Evolutionary conservation across 2,329 filamentous ascomycete species (phyloP).

Genomic region (Hirsutella minnesotensis): DNA sequence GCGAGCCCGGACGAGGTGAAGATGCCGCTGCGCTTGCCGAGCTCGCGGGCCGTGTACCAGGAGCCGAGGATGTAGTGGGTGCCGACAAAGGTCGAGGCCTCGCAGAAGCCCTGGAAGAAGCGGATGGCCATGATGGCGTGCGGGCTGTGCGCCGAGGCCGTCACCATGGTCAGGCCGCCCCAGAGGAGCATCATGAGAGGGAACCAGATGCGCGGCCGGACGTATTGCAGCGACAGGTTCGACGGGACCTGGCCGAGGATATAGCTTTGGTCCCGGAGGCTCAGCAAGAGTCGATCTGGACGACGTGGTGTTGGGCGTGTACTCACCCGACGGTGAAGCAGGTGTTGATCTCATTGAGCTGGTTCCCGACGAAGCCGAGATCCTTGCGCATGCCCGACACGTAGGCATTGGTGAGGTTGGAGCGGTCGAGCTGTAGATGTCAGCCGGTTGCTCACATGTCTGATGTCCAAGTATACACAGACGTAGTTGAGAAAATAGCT

Average conservation of each 20-base stretch:
- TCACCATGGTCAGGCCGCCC: constrained; percentile 50
- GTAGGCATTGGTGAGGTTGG: constrained; percentile 25
- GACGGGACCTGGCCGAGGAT: constrained; percentile 48
- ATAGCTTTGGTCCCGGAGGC: constrained; percentile 21
- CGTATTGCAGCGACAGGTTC: constrained; percentile 50
- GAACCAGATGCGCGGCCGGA: constrained; percentile 52
- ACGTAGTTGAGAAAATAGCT: constrained; percentile 44
- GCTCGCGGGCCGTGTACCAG: constrained; percentile 49
- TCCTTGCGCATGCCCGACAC: constrained; percentile 36
- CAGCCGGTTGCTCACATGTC: neutral
- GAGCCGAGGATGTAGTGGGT: constrained; percentile 32
- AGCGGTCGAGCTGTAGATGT: constrained; percentile 21
- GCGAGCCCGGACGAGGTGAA: constrained; percentile 50
- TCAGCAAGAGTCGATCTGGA: too few species aligned
- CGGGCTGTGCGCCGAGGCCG: constrained; percentile 25
- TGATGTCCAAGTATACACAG: too few species aligned
- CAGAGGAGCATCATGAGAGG: constrained; percentile 52
- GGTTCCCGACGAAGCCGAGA: constrained; percentile 30
- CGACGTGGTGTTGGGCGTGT: neutral
- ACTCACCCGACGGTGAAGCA: constrained; percentile 24
- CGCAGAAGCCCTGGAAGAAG: constrained; percentile 25
- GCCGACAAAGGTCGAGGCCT: constrained; percentile 27
- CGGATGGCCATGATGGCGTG: constrained; percentile 26
- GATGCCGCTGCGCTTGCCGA: constrained; percentile 51
- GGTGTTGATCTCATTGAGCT: constrained; percentile 25